These are phyloP conservation scores for Hypoxylon subgilvum DNA, from an alignment of 495 filamentous ascomycete species.

Conservation along the genomic window DNA sequence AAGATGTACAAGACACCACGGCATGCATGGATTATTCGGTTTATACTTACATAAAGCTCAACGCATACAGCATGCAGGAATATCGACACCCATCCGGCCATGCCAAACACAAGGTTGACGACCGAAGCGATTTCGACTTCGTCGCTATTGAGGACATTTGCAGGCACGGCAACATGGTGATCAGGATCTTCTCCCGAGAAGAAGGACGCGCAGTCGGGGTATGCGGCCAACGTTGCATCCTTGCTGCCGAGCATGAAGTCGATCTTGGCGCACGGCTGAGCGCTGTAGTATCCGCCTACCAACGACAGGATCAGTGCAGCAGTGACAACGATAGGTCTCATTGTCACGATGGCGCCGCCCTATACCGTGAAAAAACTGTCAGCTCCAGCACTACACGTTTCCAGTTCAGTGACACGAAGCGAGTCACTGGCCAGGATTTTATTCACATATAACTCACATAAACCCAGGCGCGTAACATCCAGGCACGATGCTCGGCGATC, in stretches of 20 bases:
- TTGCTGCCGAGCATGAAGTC: slow-evolving; percentile 36
- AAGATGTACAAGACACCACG: no score
- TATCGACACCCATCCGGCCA: slow-evolving; percentile 52
- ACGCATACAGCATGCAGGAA: slow-evolving; percentile 52
- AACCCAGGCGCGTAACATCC: slow-evolving; percentile 61
- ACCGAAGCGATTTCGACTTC: slow-evolving; percentile 44
- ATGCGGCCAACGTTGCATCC: slow-evolving; percentile 35
- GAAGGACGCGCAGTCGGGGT: slow-evolving; percentile 48
- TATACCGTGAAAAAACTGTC: slow-evolving; percentile 22
- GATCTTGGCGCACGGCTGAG: slow-evolving; percentile 53
- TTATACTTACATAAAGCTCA: slow-evolving; percentile 54
- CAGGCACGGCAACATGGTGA: slow-evolving; percentile 41
- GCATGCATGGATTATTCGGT: not conserved
- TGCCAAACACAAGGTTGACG: slow-evolving; percentile 51
- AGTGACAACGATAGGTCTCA: slow-evolving; percentile 50
- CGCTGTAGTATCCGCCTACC: slow-evolving; percentile 42
- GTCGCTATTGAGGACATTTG: slow-evolving; percentile 33
- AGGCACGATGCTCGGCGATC: slow-evolving; percentile 63
- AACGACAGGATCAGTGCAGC: slow-evolving; percentile 42
- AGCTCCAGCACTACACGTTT: not conserved
- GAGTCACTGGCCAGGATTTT: not conserved
- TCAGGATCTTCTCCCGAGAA: slow-evolving; percentile 34
- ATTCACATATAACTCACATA: slow-evolving; percentile 46
- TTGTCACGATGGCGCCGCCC: slow-evolving; percentile 56
- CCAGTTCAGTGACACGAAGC: not conserved